phyloP scores from a whole-genome alignment of 805 yeast species.

The Candida vaughaniae region DNA sequence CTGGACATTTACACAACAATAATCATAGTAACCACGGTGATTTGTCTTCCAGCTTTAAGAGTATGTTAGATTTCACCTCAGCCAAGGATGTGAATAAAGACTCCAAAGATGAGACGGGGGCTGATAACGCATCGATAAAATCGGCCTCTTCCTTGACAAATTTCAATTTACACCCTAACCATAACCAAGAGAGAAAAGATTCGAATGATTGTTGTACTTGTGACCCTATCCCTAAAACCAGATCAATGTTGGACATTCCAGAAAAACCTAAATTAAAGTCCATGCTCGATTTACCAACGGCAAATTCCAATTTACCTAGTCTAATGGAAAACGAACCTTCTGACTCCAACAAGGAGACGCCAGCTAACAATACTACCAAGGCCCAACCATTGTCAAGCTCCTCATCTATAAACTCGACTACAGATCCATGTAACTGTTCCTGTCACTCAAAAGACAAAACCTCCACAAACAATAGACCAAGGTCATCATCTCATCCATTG shows the following conservation, averaged over 20 bases:
- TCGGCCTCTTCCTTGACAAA: slow-evolving; percentile 16
- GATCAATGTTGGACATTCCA: slow-evolving; percentile 31
- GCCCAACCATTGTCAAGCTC: not conserved
- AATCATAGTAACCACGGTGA: slow-evolving; percentile 1
- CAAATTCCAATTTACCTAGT: slow-evolving; percentile 4
- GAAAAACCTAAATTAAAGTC: slow-evolving; percentile 22
- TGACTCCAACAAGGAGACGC: not conserved
- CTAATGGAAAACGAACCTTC: slow-evolving; percentile 6
- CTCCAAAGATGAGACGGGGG: slow-evolving; percentile 2
- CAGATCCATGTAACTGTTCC: slow-evolving; percentile 2
- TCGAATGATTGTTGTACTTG: slow-evolving; percentile 1
- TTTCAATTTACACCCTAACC: not conserved
- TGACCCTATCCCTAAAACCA: slow-evolving; percentile 15
- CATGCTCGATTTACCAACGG: slow-evolving; percentile 23
- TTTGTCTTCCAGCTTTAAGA: slow-evolving; percentile 17
- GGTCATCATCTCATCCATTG: slow-evolving; percentile 2
- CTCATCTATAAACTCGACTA: not conserved
- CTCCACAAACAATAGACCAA: not conserved
- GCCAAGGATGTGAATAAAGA: slow-evolving; percentile 1
- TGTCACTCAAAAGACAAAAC: slow-evolving; percentile 3
- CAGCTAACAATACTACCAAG: not conserved
- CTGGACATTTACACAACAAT: slow-evolving; percentile 2
- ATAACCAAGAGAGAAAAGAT: too few species aligned
- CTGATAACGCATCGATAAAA: slow-evolving; percentile 9
- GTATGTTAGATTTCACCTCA: slow-evolving; percentile 37